Conservation (phyloP, 2,329 filamentous ascomycete species). For the Verticillium tricorpus region DNA sequence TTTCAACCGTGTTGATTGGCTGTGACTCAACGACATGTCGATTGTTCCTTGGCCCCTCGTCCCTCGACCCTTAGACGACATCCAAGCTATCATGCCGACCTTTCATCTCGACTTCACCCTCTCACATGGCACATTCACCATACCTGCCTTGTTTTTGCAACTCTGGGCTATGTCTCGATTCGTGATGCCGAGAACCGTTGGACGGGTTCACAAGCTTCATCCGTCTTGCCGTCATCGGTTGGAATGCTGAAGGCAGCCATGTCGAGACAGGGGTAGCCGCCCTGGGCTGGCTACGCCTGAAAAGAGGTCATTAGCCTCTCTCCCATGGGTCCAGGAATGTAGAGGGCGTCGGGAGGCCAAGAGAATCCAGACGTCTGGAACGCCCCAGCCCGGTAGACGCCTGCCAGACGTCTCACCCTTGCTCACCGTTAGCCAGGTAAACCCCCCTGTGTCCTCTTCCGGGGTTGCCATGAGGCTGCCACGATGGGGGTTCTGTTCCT, state of each 20-base stretch:
- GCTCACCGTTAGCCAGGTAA: background rate
- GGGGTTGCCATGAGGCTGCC: background rate
- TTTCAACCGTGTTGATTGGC: background rate
- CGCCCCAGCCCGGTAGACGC: background rate
- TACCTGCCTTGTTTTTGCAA: background rate
- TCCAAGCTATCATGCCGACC: background rate
- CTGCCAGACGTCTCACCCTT: background rate
- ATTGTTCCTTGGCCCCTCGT: too few relatives aligned
- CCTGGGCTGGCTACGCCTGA: background rate
- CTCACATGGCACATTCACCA: background rate
- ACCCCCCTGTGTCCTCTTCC: background rate
- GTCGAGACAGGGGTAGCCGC: background rate
- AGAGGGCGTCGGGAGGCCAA: background rate
- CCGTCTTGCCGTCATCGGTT: background rate
- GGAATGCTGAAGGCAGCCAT: background rate
- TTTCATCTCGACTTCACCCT: background rate
- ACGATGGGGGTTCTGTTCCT: background rate
- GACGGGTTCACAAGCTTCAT: background rate
- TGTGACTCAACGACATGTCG: background rate
- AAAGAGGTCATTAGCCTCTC: background rate
- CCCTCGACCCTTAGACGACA: background rate
- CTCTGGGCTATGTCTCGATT: background rate
- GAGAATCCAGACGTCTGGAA: background rate
- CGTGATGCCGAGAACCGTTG: background rate
- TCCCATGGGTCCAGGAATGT: background rate